Evolutionary conservation across 305 asterid genomes (phyloP), one percentile per base, ranked within the genome.

Genomic region (Solanum hybrid): DNA sequence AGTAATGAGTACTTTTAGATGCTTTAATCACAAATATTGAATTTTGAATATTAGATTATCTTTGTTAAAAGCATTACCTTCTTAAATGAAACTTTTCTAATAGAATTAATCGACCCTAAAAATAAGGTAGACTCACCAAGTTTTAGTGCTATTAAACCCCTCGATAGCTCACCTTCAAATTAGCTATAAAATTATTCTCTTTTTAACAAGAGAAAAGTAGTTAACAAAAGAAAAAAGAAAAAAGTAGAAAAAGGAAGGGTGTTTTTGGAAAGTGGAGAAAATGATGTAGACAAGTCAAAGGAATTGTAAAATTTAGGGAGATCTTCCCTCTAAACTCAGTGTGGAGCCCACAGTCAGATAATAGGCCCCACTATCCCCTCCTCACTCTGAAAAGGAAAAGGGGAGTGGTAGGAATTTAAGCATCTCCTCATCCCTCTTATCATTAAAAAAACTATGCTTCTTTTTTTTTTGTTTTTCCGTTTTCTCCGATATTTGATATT

Each of bases 281-380:
- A 66, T 15, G 96, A 95, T 89, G 92, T 87, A 2, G 97, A 95
- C 97, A 90, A 89, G 93, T 93, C 97, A 93, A 93, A 92, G 89
- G 93, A 89, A 90, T 93, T 93, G 96, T 93, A 92, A 94, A 93
- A 91, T 93, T 92, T 92, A 93, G 96, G 96, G 98, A 94, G 95
- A 94, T 95, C 90, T 92, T 78, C 90, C n/a, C 82, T 91, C 93
- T 64, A 90, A 89, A 89, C 92, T 19, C 45, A 78, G 5, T 12
- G 2, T 78, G 84, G 84, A 71, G 78, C 88, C 88, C 90, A 88
- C 90, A 45, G 37, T 45, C 87, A 78, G 51, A 77, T 19, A 78
- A n/a, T 34, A 34, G 51, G 14, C 42, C 66, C 86, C 66, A 79
- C 86, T 24, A 0, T 2, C 40, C 72, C 40, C 19, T 3, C 26